Base-by-base conservation (phyloP, 1,284 basidiomycete genomes). In the Salmacisia buchloeana region DNA sequence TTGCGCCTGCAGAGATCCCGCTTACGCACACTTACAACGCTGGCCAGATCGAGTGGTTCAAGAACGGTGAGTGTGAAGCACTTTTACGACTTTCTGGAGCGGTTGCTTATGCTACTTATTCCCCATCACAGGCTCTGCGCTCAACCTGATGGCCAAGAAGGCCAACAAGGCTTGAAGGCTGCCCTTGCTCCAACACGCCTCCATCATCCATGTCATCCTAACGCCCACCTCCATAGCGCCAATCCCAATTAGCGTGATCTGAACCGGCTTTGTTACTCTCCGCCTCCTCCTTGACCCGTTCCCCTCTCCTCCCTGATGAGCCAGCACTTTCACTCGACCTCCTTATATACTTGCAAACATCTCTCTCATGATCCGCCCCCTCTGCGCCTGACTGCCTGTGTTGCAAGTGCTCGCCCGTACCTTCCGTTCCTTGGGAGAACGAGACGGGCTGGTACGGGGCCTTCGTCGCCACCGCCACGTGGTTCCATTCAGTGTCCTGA, bases 1-100 rank as follows among this genome's bases (percentile, higher is more conserved):
- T 21, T 43, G 18, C 6, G 18, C 41, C 41, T 18, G 41, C 41
- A 43, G 41, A 72, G 61, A 64, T 79, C 43, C 75, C 77, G 0
- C 74, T 79, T n/a, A 66, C 58, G 21, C 77, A 79, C 75, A 66
- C 69, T 31, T 75, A 73, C 70, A 79, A 79, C 74, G 76, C 76
- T 52, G 72, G 73, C 67, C 77, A 79, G 69, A 78, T 79, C 59
- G 72, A 70, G 38, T 79, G 76, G 76, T 76, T 73, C 77, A 71
- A 75, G 65, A 52, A 52, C 46, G 46, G 46, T 52, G 12, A 52
- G 46, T 52, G 25, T 38, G 36, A 38, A 38, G 36, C 36, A 15
- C 41, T n/a, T 21, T 15, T 38, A 18, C 18, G 15, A 43, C 3
- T n/a, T 21, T 5, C 18, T 7, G 18, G 18, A 38, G 35, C 46